Conservation (phyloP, 1,284 basidiomycete species). For the Naganishia liquefaciens region DNA sequence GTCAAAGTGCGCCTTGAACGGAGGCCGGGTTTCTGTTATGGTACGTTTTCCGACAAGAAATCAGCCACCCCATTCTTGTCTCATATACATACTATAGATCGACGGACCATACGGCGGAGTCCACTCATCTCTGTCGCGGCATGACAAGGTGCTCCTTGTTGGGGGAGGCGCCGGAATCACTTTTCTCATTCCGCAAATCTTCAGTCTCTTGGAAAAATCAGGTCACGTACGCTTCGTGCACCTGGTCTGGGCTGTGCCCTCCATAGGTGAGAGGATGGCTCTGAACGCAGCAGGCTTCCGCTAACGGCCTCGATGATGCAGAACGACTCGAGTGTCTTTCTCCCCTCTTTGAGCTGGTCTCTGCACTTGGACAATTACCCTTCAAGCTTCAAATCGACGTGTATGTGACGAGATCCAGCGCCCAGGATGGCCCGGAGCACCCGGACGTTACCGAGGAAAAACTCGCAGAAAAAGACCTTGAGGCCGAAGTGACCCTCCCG, state of each 20-base stretch:
- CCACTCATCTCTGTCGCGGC: slow-evolving; percentile 10
- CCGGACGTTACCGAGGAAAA: neutral
- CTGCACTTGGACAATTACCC: neutral
- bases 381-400: slow-evolving; percentile 18
- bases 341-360: slow-evolving; percentile 7
- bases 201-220: slow-evolving; percentile 10
- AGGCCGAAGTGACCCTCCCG: neutral
- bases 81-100: neutral
- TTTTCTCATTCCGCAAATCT: slow-evolving; percentile 17
- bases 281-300: neutral
- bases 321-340: slow-evolving; percentile 24
- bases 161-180: slow-evolving; percentile 27
- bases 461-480: neutral
- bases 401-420: slow-evolving; percentile 3
- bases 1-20: neutral
- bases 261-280: slow-evolving; percentile 8
- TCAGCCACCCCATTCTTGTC: neutral
- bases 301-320: neutral
- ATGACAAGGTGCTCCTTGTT: slow-evolving; percentile 8
- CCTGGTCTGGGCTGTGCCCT: slow-evolving; percentile 20
- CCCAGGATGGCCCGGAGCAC: neutral
- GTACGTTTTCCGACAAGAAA: slow-evolving; percentile 4
- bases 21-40: slow-evolving; percentile 19
- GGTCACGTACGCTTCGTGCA: slow-evolving; percentile 14
- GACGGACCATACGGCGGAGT: slow-evolving; percentile 21